Evolutionary conservation across 2,329 filamentous ascomycete genomes (phyloP), one percentile per base, ranked within the genome.

Genomic region (Periconia digitata): DNA sequence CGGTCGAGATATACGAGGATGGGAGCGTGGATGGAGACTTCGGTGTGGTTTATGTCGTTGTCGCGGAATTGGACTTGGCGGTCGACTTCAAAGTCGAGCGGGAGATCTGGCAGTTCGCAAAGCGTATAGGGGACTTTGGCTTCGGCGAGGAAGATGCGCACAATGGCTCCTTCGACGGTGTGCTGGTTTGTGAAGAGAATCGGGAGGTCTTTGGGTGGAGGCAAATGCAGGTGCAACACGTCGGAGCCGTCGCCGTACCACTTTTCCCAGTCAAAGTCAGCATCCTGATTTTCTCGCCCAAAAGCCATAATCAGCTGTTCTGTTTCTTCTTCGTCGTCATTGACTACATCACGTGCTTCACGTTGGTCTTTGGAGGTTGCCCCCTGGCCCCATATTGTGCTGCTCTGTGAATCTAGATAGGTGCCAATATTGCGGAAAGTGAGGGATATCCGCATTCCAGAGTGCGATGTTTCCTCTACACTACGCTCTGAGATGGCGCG

Each of bases 391-490:
- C 92, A 97, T 46, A 99, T 95, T 2, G 74, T 73, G 23, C 76
- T 76, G 34, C 81, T 78, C n/a, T 83, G 76, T 3, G 77, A 74
- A 58, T 86, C 78, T 38, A 96, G 72, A 64, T 90, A 97, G 0
- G 94, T 99, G 2, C 85, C 90, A 55, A 99, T 96, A 20, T 84
- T 79, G 38, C 94, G 82, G 68, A 99, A 97, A 0, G 94, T 99
- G 29, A 99, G 78, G 40, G 89, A 95, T 66, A 99, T 96, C 40
- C 94, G 87, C 40, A 85, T 84, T 6, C 91, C 88, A 6, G 76
- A 76, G 62, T 83, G 90, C 0, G 88, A 87, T 35, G 85, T 79
- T 67, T 97, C 92, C 6, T 82, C 81, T 0, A 76, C 58, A 0
- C 81, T 79, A 69, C 92, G 92, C 55, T 92, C 87, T 1, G 76